phyloP scores from a whole-genome alignment of 768 basidiomycete genomes.

The Suillus bovinus region DNA sequence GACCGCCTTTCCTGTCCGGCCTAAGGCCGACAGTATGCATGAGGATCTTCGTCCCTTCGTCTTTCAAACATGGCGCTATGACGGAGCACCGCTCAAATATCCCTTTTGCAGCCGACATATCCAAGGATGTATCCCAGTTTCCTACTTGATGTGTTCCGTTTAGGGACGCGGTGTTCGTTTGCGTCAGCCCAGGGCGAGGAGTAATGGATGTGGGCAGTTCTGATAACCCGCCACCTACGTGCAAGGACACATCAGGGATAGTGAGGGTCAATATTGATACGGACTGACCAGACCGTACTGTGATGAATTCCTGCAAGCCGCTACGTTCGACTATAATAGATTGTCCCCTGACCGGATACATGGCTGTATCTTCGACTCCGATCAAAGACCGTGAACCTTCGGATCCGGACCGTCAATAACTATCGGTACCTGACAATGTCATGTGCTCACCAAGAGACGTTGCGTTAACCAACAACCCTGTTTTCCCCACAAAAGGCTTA shows the following conservation, averaged over 20 bases:
- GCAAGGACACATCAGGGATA: background rate
- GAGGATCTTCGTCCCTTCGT: constrained; percentile 41
- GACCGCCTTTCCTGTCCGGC: constrained; percentile 56
- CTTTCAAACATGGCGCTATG: constrained; percentile 37
- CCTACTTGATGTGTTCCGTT: constrained; percentile 56
- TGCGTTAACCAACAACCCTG: constrained; percentile 53
- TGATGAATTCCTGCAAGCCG: constrained; percentile 44
- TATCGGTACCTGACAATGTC: background rate
- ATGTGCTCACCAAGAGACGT: constrained; percentile 48
- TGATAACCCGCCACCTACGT: constrained; percentile 1
- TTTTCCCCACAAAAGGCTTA: constrained; percentile 35
- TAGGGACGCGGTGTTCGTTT: constrained; percentile 47
- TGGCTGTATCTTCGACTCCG: constrained; percentile 76
- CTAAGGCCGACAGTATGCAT: constrained; percentile 60
- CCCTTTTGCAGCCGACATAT: constrained; percentile 39
- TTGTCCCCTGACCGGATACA: constrained; percentile 84
- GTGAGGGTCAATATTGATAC: background rate
- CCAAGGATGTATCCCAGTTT: constrained; percentile 53
- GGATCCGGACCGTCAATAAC: background rate
- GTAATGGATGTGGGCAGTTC: constrained; percentile 55
- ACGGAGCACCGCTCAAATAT: constrained; percentile 49
- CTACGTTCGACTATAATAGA: constrained; percentile 77
- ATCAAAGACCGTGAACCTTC: constrained; percentile 69
- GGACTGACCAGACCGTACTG: constrained; percentile 28
- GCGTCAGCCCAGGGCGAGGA: constrained; percentile 48